Base-by-base conservation (phyloP, 441 rosid genomes). In the Bruguiera hainesii region DNA sequence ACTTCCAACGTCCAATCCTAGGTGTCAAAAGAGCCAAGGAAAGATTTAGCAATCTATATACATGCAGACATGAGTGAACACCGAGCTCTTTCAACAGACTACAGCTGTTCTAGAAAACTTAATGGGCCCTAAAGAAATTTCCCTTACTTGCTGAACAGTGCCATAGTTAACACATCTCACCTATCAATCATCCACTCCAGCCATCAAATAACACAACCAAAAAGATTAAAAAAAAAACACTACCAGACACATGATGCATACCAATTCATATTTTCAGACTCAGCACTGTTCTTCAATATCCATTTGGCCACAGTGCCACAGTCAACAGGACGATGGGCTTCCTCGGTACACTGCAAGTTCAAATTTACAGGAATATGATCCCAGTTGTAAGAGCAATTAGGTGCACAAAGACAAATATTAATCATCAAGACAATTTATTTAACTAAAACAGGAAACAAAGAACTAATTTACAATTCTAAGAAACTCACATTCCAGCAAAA, bases 241-340 rank as follows among this genome's bases (percentile, higher is more conserved):
- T 71, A 48, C 25, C 33, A 53, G 56, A 42, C 29, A 29, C 58
- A 59, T 50, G 65, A 30, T 53, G 63, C 53, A 60, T 81, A 93
- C 98, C 99, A 96, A 66, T 96, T 96, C 96, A 93, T 88, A 75
- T 96, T 93, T 85, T 96, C 99, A 64, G 96, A 93, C 79, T 96
- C 98, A 0, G 97, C 97, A 57, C 94, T 85, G 76, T 96, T 96
- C 86, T 96, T 96, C 83, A 93, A 67, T 64, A 90, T 89, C 99
- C 99, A 96, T 85, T 87, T 87, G 56, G 84, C 71, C 66, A 92
- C 97, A 62, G 98, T 96, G 71, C 77, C 80, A 77, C 99, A 96
- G 72, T 96, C 97, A 60, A 96, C 98, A 49, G 97, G 99, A 63
- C 99, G 92, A 75, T 96, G 99, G 63, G 98, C 96, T 84, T 96